Base-by-base conservation (phyloP, 108 stramenopile genomes). In the Cylindrotheca closterium region DNA sequence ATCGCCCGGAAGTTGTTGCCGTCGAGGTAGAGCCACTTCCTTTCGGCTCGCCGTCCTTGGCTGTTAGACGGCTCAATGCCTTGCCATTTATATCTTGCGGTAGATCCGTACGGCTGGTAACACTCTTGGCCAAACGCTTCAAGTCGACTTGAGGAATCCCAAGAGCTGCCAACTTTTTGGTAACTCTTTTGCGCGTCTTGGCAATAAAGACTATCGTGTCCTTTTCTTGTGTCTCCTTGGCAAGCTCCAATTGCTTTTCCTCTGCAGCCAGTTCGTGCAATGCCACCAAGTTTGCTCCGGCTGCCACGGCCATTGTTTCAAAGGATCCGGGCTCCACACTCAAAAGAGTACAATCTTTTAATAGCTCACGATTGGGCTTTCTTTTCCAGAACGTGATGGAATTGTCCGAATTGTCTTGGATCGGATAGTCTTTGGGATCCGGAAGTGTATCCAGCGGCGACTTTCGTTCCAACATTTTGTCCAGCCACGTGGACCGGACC, bases 261-360 rank as follows among this genome's bases (percentile, higher is more conserved):
- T 60, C 45, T 26, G 58, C 29, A 3, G 26, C 1, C 51, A 48
- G 1, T 32, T 48, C 50, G 29, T 74, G 51, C 0, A 74, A 31
- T 15, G 25, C 46, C 18, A 60, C 60, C 17, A 74, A 28, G 0
- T 26, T 28, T 3, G 54, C 73, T 26, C 73, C 73, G 1, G 73
- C 25, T 19, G 48, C 47, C 19, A 15, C 18, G 29, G 51, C 31
- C 12, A 74, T 25, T 1, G 19, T 24, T 51, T 74, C 73, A 7
- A 28, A 19, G 34, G 61, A 56, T 8, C 42, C 70, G 1, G 25
- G 27, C n/a, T 67, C 66, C 17, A 55, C 18, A 34, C 66, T 67
- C 22, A 74, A 32, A 18, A 67, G 19, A 0, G 55, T 42, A 33
- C 51, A 74, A 0, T 23, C 17, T 23, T 47, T 27, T 19, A 74